phyloP scores from a whole-genome alignment of 345 rosid genomes.

The Arabidopsis arenosa region DNA sequence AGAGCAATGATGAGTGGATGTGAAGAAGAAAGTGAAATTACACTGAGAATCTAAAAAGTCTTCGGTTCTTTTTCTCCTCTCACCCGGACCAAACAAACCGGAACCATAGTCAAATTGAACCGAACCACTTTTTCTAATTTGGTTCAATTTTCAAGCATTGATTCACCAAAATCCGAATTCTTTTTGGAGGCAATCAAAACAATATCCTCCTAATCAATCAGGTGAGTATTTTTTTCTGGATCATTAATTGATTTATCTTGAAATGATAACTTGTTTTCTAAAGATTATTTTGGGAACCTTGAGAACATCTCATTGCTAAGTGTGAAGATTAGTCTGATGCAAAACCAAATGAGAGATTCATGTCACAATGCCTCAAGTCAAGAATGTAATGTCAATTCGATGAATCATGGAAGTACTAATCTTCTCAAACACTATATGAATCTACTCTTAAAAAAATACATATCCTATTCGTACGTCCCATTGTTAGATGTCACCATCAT shows the following conservation, averaged over 20 bases:
- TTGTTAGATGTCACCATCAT: background rate
- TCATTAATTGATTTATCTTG: too few species aligned
- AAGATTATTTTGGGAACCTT: too few species aligned
- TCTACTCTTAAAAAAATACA: background rate
- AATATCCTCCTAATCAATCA: too few species aligned
- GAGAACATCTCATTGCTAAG: too few species aligned
- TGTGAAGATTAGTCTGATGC: too few species aligned
- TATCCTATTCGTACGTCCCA: background rate
- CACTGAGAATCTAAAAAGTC: conserved; percentile 21
- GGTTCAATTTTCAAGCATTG: too few species aligned
- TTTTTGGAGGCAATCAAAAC: too few species aligned
- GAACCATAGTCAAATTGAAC: background rate
- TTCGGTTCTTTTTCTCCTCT: background rate
- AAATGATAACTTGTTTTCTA: too few species aligned
- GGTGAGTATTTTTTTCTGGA: too few species aligned
- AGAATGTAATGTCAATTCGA: background rate
- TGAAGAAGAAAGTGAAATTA: conserved; percentile 15
- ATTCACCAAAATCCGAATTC: too few species aligned
- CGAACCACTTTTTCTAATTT: background rate
- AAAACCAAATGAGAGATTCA: too few species aligned
- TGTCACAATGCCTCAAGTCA: too few species aligned
- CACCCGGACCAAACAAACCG: conserved; percentile 7
- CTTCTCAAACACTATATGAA: background rate
- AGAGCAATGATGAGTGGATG: conserved; percentile 35
- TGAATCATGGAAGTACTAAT: background rate